phyloP scores from a whole-genome alignment of 257 asterid genomes.

The Ajuga chamaepitys region DNA sequence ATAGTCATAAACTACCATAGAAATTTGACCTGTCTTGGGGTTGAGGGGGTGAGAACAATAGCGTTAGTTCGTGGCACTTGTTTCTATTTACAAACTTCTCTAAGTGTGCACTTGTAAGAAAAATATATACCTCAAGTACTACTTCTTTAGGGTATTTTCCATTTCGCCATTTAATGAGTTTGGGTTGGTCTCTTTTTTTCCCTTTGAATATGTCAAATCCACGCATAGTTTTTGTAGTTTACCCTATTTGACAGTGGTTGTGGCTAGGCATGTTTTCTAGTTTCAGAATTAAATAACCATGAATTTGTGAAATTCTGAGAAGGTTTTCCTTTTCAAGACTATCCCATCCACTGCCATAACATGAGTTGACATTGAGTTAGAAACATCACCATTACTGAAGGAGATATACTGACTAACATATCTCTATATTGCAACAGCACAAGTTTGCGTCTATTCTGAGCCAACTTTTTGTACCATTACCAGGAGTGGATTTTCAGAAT shows the following conservation, averaged over 20 bases:
- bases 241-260: background rate
- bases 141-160: no score
- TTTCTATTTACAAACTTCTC: no score
- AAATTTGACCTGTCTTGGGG: no score
- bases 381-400: background rate
- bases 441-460: background rate
- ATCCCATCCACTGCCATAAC: background rate
- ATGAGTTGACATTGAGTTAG: background rate
- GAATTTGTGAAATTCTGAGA: background rate
- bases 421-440: background rate
- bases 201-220: no score
- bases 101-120: no score
- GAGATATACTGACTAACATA: background rate
- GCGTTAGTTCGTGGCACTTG: no score
- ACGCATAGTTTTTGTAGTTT: no score
- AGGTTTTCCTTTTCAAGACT: background rate
- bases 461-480: conserved; percentile 2
- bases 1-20: no score
- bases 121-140: no score
- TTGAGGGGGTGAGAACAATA: no score
- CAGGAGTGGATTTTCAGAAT: background rate
- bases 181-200: no score
- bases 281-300: background rate
- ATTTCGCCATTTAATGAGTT: no score
- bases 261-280: background rate